Evolutionary conservation across 2,329 filamentous ascomycete species (phyloP), one percentile per base, ranked within the genome.

Genomic region (Cercospora berteroae): DNA sequence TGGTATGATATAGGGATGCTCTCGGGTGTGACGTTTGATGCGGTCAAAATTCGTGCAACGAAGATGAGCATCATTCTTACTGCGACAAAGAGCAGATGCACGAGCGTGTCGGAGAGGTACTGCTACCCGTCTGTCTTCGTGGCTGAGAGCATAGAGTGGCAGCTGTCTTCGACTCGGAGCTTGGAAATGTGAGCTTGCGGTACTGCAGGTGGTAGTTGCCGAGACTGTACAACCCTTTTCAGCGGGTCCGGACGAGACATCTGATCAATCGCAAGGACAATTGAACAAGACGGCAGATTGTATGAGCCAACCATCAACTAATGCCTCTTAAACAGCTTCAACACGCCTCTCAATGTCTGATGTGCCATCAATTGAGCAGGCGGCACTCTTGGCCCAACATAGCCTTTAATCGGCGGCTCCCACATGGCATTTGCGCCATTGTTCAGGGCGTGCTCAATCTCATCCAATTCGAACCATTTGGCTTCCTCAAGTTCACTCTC

Each of bases 391-490:
- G 69, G 69, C 16, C 67, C 69, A 29, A 65, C 60, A 70, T 72
- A 69, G 16, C 69, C 66, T 44, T 67, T 70, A 13, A 71, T 70
- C 18, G 71, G 71, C 16, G 70, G 67, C 18, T 73, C 71, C 71
- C 71, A 73, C 71, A 73, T 73, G 4, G 71, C 67, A 67, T 73
- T 71, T 1, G 69, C 69, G 5, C 71, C 71, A 27, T 71, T 57
- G 31, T 70, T 59, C 31, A 73, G 52, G 4, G 71, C 71, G 58
- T 73, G 68, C 33, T 73, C 66, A 36, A 73, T 63, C 64, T 73
- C 71, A 10, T 56, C 71, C 50, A 73, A 44, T 18, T 70, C 71
- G 25, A 73, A 73, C 71, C 71, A 73, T 39, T 64, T 70, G 4
- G 71, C 71, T 57, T 73, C 71, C 27, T 72, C 71, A 8, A 73